phyloP scores from a whole-genome alignment of 768 basidiomycete species.

The Mycena kentingensis region DNA sequence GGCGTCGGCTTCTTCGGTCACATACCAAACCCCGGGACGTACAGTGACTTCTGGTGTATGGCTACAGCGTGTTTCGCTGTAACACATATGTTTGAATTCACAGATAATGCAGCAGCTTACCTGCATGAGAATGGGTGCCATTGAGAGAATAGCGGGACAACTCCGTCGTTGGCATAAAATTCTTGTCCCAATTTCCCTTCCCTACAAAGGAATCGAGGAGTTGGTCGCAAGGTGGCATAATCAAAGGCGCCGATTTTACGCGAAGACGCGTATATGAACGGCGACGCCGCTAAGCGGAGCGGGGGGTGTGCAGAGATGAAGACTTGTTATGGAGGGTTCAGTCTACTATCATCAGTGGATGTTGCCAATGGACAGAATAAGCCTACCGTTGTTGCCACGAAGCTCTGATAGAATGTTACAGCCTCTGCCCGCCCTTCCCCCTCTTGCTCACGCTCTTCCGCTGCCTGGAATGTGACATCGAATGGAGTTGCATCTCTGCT shows the following conservation, averaged over 20 bases:
- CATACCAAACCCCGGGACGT: conserved; percentile 46
- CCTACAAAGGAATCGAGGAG: neutral
- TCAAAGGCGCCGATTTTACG: conserved; percentile 39
- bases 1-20: conserved; percentile 34
- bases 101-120: too few relatives aligned
- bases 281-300: conserved; percentile 11
- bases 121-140: conserved; percentile 52
- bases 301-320: conserved; percentile 1
- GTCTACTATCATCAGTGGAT: conserved; percentile 1
- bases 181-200: conserved; percentile 28
- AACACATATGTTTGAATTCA: too few relatives aligned
- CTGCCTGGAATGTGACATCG: conserved; percentile 49
- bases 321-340: neutral
- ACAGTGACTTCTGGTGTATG: conserved; percentile 3
- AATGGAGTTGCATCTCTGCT: conserved; percentile 48
- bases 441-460: conserved; percentile 41
- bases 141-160: conserved; percentile 52
- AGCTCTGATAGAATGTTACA: conserved; percentile 46
- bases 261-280: conserved; percentile 31
- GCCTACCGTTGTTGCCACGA: conserved; percentile 41
- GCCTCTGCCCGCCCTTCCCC: conserved; percentile 39
- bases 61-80: neutral
- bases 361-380: neutral
- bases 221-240: conserved; percentile 37
- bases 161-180: conserved; percentile 48